Evolutionary conservation across 345 rosid genomes (phyloP), one percentile per base, ranked within the genome.

Genomic region (Rhodomyrtus tomentosa): DNA sequence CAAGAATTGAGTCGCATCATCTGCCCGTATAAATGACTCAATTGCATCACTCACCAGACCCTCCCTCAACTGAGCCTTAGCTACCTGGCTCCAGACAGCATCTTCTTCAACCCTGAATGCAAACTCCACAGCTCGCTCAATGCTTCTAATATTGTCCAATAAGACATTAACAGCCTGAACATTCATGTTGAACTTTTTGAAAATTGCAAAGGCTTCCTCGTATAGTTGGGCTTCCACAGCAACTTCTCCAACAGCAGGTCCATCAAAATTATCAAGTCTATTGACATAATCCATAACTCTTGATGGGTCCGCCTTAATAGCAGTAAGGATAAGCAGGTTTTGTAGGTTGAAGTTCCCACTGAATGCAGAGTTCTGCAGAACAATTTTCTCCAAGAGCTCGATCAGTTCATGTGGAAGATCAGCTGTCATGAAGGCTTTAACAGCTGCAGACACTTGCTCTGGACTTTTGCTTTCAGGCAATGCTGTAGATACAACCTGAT

Each of bases 51-150:
- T 96, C 85, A 96, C 98, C 81, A 98, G 92, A 59, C 99, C 98
- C 89, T 97, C 99, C 87, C 95, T 90, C 27, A 96, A 94, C 87
- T 96, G 99, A 62, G 98, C 98, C 90, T 92, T 95, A 2, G 97
- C 99, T 50, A 98, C 99, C 92, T 94, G 98, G 89, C 95, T 94
- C 98, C 99, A 98, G 83, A 96, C 99, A 84, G 96, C 91, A 88
- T 98, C 98, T 88, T 98, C 99, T 91, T 98, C 99, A 16, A 96
- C 99, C 83, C 98, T 92, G 91, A 95, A 98, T 50, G 99, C 98
- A 89, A 98, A 96, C 91, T 96, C 98, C 86, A 95, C 98, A 16
- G 99, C 98, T 56, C 91, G 88, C 48, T 91, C 92, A 84, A 90
- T 87, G 91, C 92, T 91, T 79, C 45, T 83, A 55, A 91, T 88